Evolutionary conservation across 2,329 filamentous ascomycete species (phyloP).

Genomic region (Sarocladium strictum): DNA sequence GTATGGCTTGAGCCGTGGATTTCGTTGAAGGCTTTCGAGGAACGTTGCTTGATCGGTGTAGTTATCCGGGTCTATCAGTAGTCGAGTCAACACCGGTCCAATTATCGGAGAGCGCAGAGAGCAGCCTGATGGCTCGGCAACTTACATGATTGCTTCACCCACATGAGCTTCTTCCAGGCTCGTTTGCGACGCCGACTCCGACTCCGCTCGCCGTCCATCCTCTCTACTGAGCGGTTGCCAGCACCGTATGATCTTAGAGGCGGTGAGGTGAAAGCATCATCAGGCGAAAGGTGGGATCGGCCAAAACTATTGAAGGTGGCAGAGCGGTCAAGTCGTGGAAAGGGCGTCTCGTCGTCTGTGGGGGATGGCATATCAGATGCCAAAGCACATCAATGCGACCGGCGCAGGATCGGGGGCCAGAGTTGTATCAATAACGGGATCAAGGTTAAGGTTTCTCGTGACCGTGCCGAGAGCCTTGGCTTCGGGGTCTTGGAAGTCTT

Average conservation of each 20-base stretch:
- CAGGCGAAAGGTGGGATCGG: constrained; percentile 68
- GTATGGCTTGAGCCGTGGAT: constrained; percentile 88
- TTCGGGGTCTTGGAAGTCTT: neutral
- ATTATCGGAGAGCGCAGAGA: too few relatives aligned
- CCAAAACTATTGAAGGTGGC: constrained; percentile 33
- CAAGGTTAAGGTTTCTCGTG: neutral
- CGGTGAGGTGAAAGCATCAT: constrained; percentile 74
- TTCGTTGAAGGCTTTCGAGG: constrained; percentile 89
- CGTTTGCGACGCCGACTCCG: constrained; percentile 63
- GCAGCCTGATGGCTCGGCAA: constrained; percentile 18
- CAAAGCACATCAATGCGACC: neutral
- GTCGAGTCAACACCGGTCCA: constrained; percentile 9
- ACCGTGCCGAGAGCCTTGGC: constrained; percentile 4
- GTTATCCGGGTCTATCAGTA: constrained; percentile 77
- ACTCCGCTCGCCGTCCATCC: constrained; percentile 50
- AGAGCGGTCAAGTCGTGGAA: constrained; percentile 25
- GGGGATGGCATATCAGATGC: constrained; percentile 26
- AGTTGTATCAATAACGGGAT: too few relatives aligned
- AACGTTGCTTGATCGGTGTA: constrained; percentile 97
- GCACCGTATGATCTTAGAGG: constrained; percentile 45
- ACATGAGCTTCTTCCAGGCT: constrained; percentile 91
- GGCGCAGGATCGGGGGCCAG: neutral
- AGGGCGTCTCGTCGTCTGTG: constrained; percentile 32
- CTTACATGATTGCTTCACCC: constrained; percentile 93
- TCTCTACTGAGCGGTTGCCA: constrained; percentile 33